Conservation (phyloP, 257 asterid genomes). For the Paulownia fortunei region DNA sequence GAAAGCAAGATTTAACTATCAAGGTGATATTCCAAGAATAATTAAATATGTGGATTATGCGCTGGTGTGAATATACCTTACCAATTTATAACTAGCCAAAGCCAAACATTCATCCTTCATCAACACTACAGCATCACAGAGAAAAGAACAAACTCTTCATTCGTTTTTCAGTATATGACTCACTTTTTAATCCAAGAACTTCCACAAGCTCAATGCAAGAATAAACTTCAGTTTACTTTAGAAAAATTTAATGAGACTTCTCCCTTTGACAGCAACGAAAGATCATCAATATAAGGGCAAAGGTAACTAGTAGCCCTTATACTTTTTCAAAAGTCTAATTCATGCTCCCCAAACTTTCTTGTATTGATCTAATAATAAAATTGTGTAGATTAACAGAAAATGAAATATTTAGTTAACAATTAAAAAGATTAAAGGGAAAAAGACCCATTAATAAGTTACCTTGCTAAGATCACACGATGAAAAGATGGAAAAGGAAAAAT, state of each 20-base stretch:
- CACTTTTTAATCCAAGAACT: neutral
- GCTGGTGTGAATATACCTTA: neutral
- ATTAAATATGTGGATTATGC: neutral
- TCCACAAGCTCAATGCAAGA: slow-evolving; percentile 1
- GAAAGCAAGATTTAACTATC: slow-evolving; percentile 4
- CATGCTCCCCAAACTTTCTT: neutral
- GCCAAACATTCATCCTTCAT: neutral
- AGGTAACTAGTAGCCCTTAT: neutral
- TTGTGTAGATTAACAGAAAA: neutral
- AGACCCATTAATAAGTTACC: neutral
- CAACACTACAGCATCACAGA: neutral
- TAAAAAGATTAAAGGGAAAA: neutral
- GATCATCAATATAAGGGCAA: neutral
- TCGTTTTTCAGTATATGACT: neutral
- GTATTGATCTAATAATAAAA: neutral
- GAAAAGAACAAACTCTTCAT: neutral
- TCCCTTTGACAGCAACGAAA: neutral
- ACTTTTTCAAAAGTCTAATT: neutral
- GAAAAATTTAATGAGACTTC: too few species aligned
- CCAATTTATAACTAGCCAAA: neutral
- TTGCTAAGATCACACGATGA: neutral
- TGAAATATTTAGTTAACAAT: neutral
- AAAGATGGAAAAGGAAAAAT: neutral
- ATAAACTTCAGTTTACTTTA: neutral
- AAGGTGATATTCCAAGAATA: neutral